Conservation (phyloP, 2,329 filamentous ascomycete species). For the Paraphoma sp. region DNA sequence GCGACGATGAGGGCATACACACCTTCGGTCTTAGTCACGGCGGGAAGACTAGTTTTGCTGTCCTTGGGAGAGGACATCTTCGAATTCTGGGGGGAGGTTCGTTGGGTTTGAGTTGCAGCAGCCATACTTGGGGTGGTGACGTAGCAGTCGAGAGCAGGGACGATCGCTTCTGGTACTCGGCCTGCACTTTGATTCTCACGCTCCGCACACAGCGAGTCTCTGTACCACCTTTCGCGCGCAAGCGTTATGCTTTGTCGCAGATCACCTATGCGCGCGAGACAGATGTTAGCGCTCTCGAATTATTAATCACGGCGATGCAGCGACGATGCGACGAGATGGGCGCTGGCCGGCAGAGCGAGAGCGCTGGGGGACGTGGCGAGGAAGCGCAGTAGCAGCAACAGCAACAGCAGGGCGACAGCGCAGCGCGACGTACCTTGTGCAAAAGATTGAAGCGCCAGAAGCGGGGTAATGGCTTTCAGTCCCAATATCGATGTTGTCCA, state of each 20-base stretch:
- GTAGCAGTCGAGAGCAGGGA: constrained; percentile 39
- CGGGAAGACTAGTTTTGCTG: constrained; percentile 41
- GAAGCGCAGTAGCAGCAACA: constrained; percentile 18
- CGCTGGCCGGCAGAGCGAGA: constrained; percentile 17
- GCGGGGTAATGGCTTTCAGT: constrained; percentile 34
- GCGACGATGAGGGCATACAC: constrained; percentile 20
- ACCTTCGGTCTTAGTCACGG: constrained; percentile 45
- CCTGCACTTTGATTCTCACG: constrained; percentile 26
- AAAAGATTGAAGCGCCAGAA: constrained; percentile 25
- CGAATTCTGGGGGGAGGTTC: constrained; percentile 44
- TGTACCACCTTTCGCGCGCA: constrained; percentile 16
- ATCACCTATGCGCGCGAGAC: constrained; percentile 9
- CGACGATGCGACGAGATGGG: constrained; percentile 19
- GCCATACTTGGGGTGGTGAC: constrained; percentile 46
- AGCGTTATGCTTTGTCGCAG: constrained; percentile 8
- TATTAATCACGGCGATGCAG: constrained; percentile 5
- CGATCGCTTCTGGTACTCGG: constrained; percentile 37
- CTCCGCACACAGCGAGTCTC: constrained; percentile 29
- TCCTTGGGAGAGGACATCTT: constrained; percentile 50
- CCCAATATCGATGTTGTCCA: constrained; percentile 19
- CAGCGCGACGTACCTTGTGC: constrained; percentile 38
- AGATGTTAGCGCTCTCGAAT: constrained; percentile 18
- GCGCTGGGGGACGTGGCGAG: constrained; percentile 25
- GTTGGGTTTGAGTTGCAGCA: constrained; percentile 42
- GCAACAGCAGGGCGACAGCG: constrained; percentile 21